Evolutionary conservation across 2,329 filamentous ascomycete species (phyloP).

Genomic region (Pseudogymnoascus pannorum): DNA sequence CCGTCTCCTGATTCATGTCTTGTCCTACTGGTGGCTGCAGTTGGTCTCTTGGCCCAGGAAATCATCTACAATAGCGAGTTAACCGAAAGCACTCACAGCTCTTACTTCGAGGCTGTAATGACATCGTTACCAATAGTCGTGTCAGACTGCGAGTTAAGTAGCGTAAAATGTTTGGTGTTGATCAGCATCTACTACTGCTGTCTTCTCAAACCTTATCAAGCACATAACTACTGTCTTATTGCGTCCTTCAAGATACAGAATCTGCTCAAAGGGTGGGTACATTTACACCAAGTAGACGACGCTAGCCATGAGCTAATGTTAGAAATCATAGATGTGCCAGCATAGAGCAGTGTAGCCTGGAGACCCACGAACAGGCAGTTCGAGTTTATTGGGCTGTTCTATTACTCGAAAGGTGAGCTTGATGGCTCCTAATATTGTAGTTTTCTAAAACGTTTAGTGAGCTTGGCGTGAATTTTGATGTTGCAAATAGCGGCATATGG

Average conservation of each 20-base stretch:
- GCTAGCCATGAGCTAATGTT: not conserved
- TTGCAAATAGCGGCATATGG: constrained; percentile 25
- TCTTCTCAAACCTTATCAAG: constrained; percentile 22
- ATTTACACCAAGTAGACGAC: not conserved
- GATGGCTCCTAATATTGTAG: not conserved
- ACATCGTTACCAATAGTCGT: constrained; percentile 20
- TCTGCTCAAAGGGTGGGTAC: constrained; percentile 18
- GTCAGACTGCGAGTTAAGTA: constrained; percentile 18
- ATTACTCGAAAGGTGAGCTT: constrained; percentile 19
- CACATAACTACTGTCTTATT: constrained; percentile 23
- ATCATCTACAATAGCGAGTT: constrained; percentile 4
- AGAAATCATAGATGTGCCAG: not conserved
- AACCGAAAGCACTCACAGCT: constrained; percentile 9
- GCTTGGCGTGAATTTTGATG: constrained; percentile 21
- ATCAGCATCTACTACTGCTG: constrained; percentile 23
- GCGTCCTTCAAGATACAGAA: constrained; percentile 25
- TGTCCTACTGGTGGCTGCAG: constrained; percentile 21
- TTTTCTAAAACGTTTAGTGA: constrained; percentile 14
- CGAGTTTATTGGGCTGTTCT: constrained; percentile 22
- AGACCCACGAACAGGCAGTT: constrained; percentile 17
- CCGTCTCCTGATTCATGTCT: constrained; percentile 20
- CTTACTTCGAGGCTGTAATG: constrained; percentile 20
- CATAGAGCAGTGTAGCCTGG: not conserved
- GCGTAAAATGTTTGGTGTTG: constrained; percentile 21
- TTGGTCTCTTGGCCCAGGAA: constrained; percentile 18